Evolutionary conservation across 2,329 filamentous ascomycete species (phyloP).

Genomic region (Colletotrichum sp.): DNA sequence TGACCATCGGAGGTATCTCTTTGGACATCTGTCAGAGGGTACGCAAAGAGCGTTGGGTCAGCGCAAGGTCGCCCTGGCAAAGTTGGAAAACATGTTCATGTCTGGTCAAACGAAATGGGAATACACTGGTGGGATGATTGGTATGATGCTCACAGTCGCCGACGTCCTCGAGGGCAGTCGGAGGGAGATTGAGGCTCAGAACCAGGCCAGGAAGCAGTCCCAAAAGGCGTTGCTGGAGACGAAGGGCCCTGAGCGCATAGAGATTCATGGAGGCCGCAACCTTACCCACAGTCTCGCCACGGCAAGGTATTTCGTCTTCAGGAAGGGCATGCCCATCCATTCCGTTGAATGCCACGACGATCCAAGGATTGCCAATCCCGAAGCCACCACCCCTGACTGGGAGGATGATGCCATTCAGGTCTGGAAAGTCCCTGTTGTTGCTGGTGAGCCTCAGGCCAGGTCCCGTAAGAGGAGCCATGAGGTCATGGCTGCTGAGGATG

Average conservation of each 20-base stretch:
- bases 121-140: constrained; percentile 81
- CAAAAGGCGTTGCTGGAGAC: constrained; percentile 32
- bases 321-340: constrained; percentile 78
- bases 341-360: constrained; percentile 69
- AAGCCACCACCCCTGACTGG: constrained; percentile 69
- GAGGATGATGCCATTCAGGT: constrained; percentile 79
- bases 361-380: constrained; percentile 37
- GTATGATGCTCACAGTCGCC: constrained; percentile 83
- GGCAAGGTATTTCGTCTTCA: constrained; percentile 82
- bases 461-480: constrained; percentile 39
- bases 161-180: constrained; percentile 62
- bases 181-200: constrained; percentile 43
- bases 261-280: constrained; percentile 80
- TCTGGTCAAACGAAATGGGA: constrained; percentile 79
- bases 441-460: constrained; percentile 28
- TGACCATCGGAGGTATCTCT: constrained; percentile 81
- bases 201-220: constrained; percentile 44
- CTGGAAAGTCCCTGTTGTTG: constrained; percentile 76
- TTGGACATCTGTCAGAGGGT: constrained; percentile 84
- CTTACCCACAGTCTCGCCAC: constrained; percentile 82
- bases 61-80: constrained; percentile 67
- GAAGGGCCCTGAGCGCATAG: constrained; percentile 20
- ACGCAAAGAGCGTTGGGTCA: constrained; percentile 79
- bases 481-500: constrained; percentile 9
- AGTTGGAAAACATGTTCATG: constrained; percentile 80